These are phyloP conservation scores for Podaxis sp. DNA, from an alignment of 768 basidiomycete genomes.

Conservation along the genomic window DNA sequence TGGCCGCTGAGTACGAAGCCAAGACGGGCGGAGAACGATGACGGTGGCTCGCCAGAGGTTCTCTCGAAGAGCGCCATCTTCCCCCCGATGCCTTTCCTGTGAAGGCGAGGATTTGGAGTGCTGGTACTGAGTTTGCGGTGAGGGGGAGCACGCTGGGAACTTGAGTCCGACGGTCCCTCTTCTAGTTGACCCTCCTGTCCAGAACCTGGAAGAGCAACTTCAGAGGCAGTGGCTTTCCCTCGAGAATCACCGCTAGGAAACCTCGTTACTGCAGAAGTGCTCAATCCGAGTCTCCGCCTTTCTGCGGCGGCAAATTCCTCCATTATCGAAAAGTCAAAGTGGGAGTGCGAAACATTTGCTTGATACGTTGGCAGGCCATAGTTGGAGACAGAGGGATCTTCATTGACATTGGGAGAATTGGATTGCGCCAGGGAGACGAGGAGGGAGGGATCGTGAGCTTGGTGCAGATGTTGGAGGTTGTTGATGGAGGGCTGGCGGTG, in stretches of 20 bases:
- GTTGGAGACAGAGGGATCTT: conserved; percentile 28
- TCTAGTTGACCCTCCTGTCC: conserved; percentile 10
- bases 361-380: conserved; percentile 69
- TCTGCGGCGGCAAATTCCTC: conserved; percentile 75
- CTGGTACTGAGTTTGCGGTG: conserved; percentile 88
- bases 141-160: conserved; percentile 39
- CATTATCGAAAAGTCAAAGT: conserved; percentile 72
- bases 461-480: conserved; percentile 34
- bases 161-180: conserved; percentile 17
- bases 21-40: conserved; percentile 40
- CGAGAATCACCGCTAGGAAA: conserved; percentile 27
- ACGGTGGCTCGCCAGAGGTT: conserved; percentile 41
- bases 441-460: conserved; percentile 45
- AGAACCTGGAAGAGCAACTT: not conserved
- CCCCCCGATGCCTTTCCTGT: conserved; percentile 58
- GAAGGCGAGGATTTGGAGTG: conserved; percentile 58
- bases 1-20: conserved; percentile 23
- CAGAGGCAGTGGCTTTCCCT: conserved; percentile 13
- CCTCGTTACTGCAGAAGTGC: conserved; percentile 35
- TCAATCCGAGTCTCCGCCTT: conserved; percentile 58
- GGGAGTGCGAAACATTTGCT: conserved; percentile 46
- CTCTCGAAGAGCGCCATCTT: conserved; percentile 92
- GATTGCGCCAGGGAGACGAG: conserved; percentile 26
- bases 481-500: conserved; percentile 21
- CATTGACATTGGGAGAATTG: conserved; percentile 15